phyloP scores from a whole-genome alignment of 805 yeast species.

The Vanderwaltozyma tropicalis region DNA sequence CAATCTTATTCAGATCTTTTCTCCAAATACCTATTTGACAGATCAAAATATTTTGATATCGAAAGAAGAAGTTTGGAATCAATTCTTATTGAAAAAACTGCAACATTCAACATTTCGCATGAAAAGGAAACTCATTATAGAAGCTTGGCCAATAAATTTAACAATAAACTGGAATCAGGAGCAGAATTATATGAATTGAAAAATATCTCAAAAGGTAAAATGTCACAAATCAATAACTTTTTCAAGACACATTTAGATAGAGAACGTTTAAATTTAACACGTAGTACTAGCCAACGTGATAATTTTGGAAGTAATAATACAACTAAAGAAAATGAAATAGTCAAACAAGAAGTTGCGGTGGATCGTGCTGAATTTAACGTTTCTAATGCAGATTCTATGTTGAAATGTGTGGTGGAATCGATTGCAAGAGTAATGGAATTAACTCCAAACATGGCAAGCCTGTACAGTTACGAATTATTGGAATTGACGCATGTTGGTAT shows the following conservation, averaged over 20 bases:
- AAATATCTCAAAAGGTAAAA: slow-evolving; percentile 24
- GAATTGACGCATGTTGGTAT: slow-evolving; percentile 58
- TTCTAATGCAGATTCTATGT: slow-evolving; percentile 46
- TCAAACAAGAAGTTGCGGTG: background rate
- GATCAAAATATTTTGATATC: slow-evolving; percentile 49
- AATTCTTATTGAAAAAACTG: slow-evolving; percentile 25
- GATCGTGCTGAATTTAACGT: slow-evolving; percentile 27
- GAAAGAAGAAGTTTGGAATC: slow-evolving; percentile 60
- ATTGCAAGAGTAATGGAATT: slow-evolving; percentile 68
- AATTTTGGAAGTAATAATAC: background rate
- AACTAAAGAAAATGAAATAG: background rate
- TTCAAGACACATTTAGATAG: slow-evolving; percentile 44
- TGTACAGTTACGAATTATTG: slow-evolving; percentile 53
- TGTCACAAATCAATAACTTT: slow-evolving; percentile 45
- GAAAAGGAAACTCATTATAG: slow-evolving; percentile 25
- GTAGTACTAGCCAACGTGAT: slow-evolving; percentile 1
- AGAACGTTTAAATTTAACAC: slow-evolving; percentile 29
- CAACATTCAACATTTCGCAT: slow-evolving; percentile 25
- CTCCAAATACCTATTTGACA: slow-evolving; percentile 53
- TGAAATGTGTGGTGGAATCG: slow-evolving; percentile 67
- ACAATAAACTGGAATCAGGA: slow-evolving; percentile 11
- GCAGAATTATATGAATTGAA: slow-evolving; percentile 1
- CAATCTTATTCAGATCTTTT: slow-evolving; percentile 67
- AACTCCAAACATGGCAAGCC: slow-evolving; percentile 50
- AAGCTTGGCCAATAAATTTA: slow-evolving; percentile 22